phyloP scores from a whole-genome alignment of 306 rosid genomes.

The Astragalus membranaceus region DNA sequence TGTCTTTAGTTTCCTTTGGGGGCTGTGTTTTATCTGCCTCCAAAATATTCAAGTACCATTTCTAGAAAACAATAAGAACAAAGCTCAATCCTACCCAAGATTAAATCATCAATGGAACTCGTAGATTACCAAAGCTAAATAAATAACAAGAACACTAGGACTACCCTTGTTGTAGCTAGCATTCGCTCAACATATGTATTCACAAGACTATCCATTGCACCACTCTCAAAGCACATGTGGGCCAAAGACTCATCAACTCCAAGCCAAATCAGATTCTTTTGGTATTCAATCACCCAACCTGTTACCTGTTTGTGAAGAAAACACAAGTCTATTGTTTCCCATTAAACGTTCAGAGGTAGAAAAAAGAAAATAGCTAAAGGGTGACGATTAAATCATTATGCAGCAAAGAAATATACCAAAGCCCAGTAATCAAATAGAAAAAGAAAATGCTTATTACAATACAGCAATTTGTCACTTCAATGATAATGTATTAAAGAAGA shows the following conservation, averaged over 20 bases:
- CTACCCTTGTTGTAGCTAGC: constrained; percentile 95
- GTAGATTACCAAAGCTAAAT: constrained; percentile 11
- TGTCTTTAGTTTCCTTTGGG: constrained; percentile 84
- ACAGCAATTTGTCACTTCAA: not conserved
- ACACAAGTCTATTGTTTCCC: not conserved
- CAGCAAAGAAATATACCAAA: not conserved
- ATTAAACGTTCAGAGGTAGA: not conserved
- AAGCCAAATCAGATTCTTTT: constrained; percentile 74
- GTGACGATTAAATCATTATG: not conserved
- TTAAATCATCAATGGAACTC: not conserved
- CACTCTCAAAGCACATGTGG: constrained; percentile 93
- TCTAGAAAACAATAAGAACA: too few species aligned
- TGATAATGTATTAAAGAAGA: not conserved
- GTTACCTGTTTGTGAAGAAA: constrained; percentile 52
- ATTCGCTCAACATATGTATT: constrained; percentile 89
- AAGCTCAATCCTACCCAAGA: constrained; percentile 8
- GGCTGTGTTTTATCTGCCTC: too few species aligned
- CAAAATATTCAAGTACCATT: too few species aligned
- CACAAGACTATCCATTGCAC: constrained; percentile 96
- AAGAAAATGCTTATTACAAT: not conserved
- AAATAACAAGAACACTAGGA: not conserved
- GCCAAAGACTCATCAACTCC: constrained; percentile 91
- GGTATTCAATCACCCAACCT: constrained; percentile 95
- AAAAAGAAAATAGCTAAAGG: not conserved
- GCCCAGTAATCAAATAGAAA: not conserved